Evolutionary conservation across 1,284 basidiomycete genomes (phyloP).

Genomic region (Naganishia albida): DNA sequence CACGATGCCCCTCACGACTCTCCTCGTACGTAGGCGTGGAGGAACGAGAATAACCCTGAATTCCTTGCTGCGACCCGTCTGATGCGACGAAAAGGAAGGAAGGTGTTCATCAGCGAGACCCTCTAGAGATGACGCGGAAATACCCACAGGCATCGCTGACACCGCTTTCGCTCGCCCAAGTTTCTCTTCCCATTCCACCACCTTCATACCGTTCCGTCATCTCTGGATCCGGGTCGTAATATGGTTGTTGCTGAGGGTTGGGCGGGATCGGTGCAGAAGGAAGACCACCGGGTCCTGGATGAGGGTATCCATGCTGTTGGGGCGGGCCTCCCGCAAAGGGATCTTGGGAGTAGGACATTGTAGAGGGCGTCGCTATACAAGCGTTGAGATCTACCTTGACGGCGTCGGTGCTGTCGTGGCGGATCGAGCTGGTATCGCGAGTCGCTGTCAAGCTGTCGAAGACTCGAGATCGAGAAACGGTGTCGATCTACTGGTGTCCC

Average conservation of each 20-base stretch:
- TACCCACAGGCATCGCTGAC: conserved; percentile 31
- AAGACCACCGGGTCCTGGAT: conserved; percentile 30
- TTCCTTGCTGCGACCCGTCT: conserved; percentile 37
- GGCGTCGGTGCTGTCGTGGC: background rate
- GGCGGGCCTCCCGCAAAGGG: conserved; percentile 21
- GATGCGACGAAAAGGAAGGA: background rate
- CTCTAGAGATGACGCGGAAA: conserved; percentile 1
- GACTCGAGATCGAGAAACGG: conserved; percentile 16
- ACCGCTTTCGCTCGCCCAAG: conserved; percentile 52
- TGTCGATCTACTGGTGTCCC: conserved; percentile 15
- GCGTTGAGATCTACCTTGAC: background rate
- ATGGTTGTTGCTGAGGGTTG: conserved; percentile 34
- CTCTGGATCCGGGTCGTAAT: conserved; percentile 73
- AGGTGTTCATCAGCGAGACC: background rate
- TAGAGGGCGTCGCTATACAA: conserved; percentile 1
- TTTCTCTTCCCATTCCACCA: conserved; percentile 52
- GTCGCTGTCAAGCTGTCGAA: conserved; percentile 20
- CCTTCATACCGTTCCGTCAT: conserved; percentile 59
- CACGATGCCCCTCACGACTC: conserved; percentile 64
- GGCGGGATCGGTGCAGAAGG: conserved; percentile 30
- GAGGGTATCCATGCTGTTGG: conserved; percentile 25
- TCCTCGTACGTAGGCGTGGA: conserved; percentile 55
- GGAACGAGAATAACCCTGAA: conserved; percentile 50
- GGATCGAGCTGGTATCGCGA: background rate
- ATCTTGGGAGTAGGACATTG: conserved; percentile 28